Evolutionary conservation across 768 basidiomycete species (phyloP), one percentile per base, ranked within the genome.

Genomic region (Daedalea quercina): DNA sequence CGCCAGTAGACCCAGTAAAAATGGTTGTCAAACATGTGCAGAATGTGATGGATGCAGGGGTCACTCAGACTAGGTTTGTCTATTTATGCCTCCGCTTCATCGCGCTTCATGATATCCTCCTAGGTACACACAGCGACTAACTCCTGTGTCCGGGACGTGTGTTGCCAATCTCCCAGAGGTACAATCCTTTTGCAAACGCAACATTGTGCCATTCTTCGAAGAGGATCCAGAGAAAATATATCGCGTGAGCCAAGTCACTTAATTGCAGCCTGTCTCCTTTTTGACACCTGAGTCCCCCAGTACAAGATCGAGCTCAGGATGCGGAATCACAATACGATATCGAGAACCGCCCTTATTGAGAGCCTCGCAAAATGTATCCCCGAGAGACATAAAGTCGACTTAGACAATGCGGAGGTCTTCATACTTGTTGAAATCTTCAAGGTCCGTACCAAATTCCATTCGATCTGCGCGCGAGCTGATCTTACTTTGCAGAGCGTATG

Each of bases 371-470:
- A 77, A 57, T 86, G 82, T 60, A 79, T 91, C 12, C 89, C 89
- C 0, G 72, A 73, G 50, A 77, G 76, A 12, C 86, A 86, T 60
- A 75, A 67, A 1, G 90, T 92, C 13, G 77, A 87, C 51, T 70
- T 92, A 20, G 75, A 79, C 26, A 68, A 82, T 56, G 85, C 90
- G 0, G 77, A 86, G 41, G 68, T 88, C 2, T 89, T 88, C 55
- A 77, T 92, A 44, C 75, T 92, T 7, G 81, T 90, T 6, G 88
- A 92, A 60, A 75, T 92, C 3, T 91, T 90, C 75, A 92, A 91
- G 78, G 90, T 85, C 50, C 41, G 65, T 17, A 13, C 33, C 22
- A 43, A n/a, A 15, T 47, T 22, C 49, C 46, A 37, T 43, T 41
- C 31, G 34, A 17, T 43, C 43, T 11, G 19, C 34, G 25, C n/a